phyloP scores from a whole-genome alignment of 164 flowering plant species.

The Liriodendron chinense region DNA sequence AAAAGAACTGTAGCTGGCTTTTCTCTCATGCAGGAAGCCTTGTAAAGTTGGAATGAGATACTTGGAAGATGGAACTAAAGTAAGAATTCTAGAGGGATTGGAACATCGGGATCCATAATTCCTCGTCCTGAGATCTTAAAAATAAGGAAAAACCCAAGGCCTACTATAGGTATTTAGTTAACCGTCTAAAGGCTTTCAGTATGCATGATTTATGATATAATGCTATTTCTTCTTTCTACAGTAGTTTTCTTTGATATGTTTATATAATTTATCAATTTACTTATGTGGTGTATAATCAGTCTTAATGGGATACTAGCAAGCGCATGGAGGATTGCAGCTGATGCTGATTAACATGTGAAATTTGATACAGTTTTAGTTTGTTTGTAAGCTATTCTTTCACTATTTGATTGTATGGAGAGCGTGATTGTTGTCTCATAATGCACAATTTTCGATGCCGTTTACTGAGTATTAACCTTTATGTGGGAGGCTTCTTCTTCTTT shows the following conservation, averaged over 20 bases:
- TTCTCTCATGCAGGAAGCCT: conserved; percentile 54
- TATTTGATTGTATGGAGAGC: too few species aligned
- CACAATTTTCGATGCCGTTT: neutral
- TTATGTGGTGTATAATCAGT: neutral
- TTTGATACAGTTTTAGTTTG: neutral
- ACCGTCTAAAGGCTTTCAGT: neutral
- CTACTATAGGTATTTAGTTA: conserved; percentile 54
- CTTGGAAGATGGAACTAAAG: conserved; percentile 86
- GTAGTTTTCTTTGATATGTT: neutral
- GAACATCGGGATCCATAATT: conserved; percentile 83
- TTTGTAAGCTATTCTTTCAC: too few species aligned
- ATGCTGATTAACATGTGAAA: neutral
- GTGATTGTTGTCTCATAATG: neutral
- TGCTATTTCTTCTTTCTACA: neutral
- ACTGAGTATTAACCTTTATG: neutral
- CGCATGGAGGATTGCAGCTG: neutral
- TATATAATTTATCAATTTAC: neutral
- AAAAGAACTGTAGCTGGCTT: neutral
- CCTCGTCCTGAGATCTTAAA: conserved; percentile 95
- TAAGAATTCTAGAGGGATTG: conserved; percentile 81
- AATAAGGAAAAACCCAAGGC: conserved; percentile 82
- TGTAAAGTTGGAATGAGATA: conserved; percentile 73
- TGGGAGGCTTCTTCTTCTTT: neutral
- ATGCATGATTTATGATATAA: neutral
- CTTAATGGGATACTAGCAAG: neutral